Base-by-base conservation (phyloP, 2,329 filamentous ascomycete species). In the Capronia americana region DNA sequence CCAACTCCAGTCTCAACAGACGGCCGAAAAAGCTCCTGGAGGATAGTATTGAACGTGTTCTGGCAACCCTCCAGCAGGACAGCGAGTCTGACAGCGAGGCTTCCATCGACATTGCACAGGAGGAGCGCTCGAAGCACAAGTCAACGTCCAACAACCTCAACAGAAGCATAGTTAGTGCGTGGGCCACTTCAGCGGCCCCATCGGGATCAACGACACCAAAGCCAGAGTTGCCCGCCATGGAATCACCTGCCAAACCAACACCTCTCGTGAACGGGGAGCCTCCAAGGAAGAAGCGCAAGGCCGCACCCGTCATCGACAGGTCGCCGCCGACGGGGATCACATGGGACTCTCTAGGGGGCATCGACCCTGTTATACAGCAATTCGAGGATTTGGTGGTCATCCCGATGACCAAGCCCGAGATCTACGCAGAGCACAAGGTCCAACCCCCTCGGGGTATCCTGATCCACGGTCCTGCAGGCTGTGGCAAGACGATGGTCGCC, bases 1-100 rank as follows among this genome's bases (percentile, higher is more conserved):
- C 93, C 14, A 97, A 97, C 76, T 96, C 93, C 0, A 93, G 90
- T 61, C 79, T 98, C 24, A 92, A 91, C 69, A 85, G 95, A 24
- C 88, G 91, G 71, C 92, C 92, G 46, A 96, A 95, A 77, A 89
- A 88, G 67, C 83, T 90, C 0, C 80, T 98, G 1, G 92, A 97
- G 76, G 91, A 95, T 69, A 90, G 91, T 41, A 92, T 98, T 69
- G 92, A 96, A 68, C 85, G 92, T 7, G 92, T 93, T 0, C 80
- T 97, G 17, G 86, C 89, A 7, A 87, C 92, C 20, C 82, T 94
- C 4, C 90, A 88, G 63, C 81, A 84, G 70, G 87, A 92, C 71
- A 77, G 82, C 14, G 84, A 82, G 55, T 84, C 84, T 59, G 82
- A 84, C 59, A 79, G 78, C 55, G 63, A 68, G 14, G 83, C 84